A percentile compares a stretch with the other conserved stretches of the same genome.
phyloP scores from a whole-genome alignment of 768 basidiomycete genomes.

The Tephrocybe rancida region DNA sequence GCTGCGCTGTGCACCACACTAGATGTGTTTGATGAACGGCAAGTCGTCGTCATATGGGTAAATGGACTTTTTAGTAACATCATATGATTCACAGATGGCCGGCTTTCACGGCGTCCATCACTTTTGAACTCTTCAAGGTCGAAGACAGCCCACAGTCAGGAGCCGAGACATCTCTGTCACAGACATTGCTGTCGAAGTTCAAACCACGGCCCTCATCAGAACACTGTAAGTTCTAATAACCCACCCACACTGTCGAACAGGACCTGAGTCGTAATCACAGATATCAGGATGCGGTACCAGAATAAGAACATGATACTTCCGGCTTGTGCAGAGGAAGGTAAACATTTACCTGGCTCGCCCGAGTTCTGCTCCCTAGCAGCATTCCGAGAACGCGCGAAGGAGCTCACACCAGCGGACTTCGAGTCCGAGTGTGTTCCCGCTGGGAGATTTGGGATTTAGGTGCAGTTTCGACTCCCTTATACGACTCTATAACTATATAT shows the following conservation, averaged over 20 bases:
- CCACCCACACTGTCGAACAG: background rate
- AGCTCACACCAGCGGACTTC: constrained; percentile 70
- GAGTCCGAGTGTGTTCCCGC: constrained; percentile 58
- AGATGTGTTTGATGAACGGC: constrained; percentile 76
- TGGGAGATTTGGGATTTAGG: constrained; percentile 20
- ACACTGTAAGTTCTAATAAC: constrained; percentile 41
- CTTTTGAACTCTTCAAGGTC: constrained; percentile 69
- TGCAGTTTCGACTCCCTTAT: background rate
- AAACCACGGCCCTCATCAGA: constrained; percentile 31
- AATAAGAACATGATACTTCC: constrained; percentile 67
- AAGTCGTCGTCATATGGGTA: constrained; percentile 16
- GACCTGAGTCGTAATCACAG: constrained; percentile 28
- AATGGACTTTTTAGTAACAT: background rate
- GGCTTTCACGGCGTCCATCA: constrained; percentile 72
- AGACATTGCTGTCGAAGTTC: constrained; percentile 44
- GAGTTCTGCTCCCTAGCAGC: constrained; percentile 74
- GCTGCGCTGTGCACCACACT: constrained; percentile 66
- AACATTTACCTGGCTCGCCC: constrained; percentile 69
- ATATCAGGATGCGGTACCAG: constrained; percentile 78
- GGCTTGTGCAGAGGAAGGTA: constrained; percentile 62
- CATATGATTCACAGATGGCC: constrained; percentile 55
- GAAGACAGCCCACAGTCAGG: background rate
- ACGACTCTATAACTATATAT: too few species aligned
- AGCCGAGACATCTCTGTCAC: constrained; percentile 29
- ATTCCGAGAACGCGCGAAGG: constrained; percentile 61